These are phyloP conservation scores for Chalaropsis ovoidea DNA, from an alignment of 2,329 filamentous ascomycete genomes.

Conservation along the genomic window DNA sequence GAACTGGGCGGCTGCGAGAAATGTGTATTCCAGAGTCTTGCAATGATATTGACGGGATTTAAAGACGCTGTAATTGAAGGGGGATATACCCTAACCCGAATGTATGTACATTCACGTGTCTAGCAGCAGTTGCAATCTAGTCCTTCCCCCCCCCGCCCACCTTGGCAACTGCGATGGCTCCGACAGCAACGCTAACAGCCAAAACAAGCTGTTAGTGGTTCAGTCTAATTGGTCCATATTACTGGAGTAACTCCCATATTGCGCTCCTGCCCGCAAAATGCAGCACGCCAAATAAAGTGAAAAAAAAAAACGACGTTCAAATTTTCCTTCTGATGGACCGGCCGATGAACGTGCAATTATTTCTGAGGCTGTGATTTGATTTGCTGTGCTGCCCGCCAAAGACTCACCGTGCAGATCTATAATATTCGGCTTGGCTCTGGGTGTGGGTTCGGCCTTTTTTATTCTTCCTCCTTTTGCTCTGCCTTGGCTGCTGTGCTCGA, in stretches of 20 bases:
- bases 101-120: too few species aligned
- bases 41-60: too few species aligned
- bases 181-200: neutral
- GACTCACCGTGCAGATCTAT: neutral
- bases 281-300: neutral
- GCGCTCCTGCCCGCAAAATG: constrained; percentile 9
- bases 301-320: constrained; percentile 8
- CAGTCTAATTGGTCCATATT: constrained; percentile 4
- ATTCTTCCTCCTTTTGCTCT: constrained; percentile 1
- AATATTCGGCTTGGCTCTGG: neutral
- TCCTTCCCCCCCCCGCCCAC: neutral
- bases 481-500: neutral
- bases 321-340: constrained; percentile 15
- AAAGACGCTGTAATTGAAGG: too few species aligned
- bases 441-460: constrained; percentile 1
- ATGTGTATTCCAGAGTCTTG: too few species aligned
- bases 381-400: constrained; percentile 10
- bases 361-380: constrained; percentile 11
- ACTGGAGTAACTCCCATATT: constrained; percentile 6
- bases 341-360: neutral
- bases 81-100: too few species aligned
- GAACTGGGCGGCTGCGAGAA: too few species aligned
- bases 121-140: neutral
- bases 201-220: constrained; percentile 13
- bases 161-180: neutral